Percentiles rank a stretch among this genome's conserved stretches.
phyloP scores from a whole-genome alignment of 306 rosid genomes.

The Cicer yamashitae region DNA sequence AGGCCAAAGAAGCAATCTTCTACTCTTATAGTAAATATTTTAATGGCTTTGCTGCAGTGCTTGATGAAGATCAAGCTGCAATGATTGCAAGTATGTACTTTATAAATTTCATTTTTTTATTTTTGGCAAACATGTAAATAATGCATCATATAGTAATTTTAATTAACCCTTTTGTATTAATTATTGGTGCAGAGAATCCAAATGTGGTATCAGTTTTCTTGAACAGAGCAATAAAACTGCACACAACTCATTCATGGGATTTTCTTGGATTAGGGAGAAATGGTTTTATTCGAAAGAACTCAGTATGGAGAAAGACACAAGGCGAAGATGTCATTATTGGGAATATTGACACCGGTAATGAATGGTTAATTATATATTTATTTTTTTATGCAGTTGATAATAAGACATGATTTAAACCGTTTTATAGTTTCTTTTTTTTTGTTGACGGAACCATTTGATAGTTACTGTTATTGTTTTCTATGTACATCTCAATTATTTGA shows the following conservation, averaged over 20 bases:
- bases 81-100: constrained; percentile 53
- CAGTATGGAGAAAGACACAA: constrained; percentile 59
- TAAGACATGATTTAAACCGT: too few species aligned
- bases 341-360: constrained; percentile 71
- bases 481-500: not conserved
- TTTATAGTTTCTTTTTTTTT: too few species aligned
- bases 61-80: constrained; percentile 61
- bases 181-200: constrained; percentile 53
- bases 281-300: constrained; percentile 29
- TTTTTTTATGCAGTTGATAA: not conserved
- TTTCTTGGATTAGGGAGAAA: constrained; percentile 58
- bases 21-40: constrained; percentile 67
- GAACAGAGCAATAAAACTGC: constrained; percentile 51
- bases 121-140: not conserved
- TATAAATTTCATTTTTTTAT: not conserved
- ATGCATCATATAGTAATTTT: not conserved
- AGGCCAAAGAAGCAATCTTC: constrained; percentile 60
- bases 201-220: constrained; percentile 62
- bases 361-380: not conserved
- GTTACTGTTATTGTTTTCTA: not conserved
- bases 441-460: too few species aligned
- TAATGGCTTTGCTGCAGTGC: constrained; percentile 82
- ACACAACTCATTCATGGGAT: constrained; percentile 76
- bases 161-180: not conserved
- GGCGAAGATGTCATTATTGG: constrained; percentile 74